Base-by-base conservation (phyloP, 78 protist species). In the Guillardia theta region DNA sequence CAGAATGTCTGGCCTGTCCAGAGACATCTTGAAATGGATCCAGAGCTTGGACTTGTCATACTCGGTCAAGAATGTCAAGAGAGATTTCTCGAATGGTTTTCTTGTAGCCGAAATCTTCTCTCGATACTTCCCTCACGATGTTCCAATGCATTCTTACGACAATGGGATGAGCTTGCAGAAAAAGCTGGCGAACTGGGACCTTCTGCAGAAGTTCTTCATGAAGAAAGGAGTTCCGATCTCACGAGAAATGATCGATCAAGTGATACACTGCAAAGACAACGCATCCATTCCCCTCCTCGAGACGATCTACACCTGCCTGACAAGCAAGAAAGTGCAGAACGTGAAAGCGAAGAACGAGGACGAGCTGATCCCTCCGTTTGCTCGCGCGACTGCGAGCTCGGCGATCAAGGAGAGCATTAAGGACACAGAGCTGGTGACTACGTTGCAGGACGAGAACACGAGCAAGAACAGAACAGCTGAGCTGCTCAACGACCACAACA, bases 31-130 rank as follows among this genome's bases (percentile, higher is more conserved):
- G 36, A 96, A 95, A 76, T 97, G 98, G 98, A 3, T 96, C 39
- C 97, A 96, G 92, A 33, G 95, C 24, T 88, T 96, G 33, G 97
- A 96, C 44, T 93, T 97, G 9, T 64, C 97, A 1, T 95, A 88
- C 93, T 93, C 96, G 0, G 92, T 97, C 24, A 94, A 93, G 54
- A 96, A 96, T 54, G 93, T 94, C 44, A 77, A 54, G 88, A 94
- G 97, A 3, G 98, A 97, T 78, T 96, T 96, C 62, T 2, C 96
- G 58, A 97, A 97, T 76, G 98, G 98, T 0, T 97, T 94, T 90
- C 77, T 96, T 18, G 76, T 97, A 27, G 98, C 98, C 37, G 98
- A 97, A 90, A 96, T 97, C 44, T 92, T 95, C 88, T 94, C 97
- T 21, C 97, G 97, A 30, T 97, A 96, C 92, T 94, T 62, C 46